These are phyloP conservation scores for Phytophthora tentaculata DNA, from an alignment of 352 stramenopile genomes.

Conservation along the genomic window DNA sequence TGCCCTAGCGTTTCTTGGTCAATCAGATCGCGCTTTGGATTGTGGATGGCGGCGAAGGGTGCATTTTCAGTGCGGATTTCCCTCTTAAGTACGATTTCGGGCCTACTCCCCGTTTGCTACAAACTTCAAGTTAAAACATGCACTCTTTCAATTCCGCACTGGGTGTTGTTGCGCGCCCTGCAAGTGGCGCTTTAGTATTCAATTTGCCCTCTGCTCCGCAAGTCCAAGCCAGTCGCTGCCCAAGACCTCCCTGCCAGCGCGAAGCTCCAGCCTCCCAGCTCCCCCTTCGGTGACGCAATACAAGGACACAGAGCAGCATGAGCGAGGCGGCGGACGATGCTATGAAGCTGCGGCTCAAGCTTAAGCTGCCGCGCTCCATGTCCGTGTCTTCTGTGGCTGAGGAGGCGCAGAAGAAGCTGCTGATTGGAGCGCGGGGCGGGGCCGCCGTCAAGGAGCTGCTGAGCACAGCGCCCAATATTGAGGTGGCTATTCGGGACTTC, in stretches of 20 bases:
- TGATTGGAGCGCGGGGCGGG: slow-evolving; percentile 76
- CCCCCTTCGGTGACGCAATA: slow-evolving; percentile 8
- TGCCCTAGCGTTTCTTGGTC: slow-evolving; percentile 10
- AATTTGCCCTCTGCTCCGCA: slow-evolving; percentile 37
- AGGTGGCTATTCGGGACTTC: slow-evolving; percentile 85
- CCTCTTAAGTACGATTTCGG: slow-evolving; percentile 28
- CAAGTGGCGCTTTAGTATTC: slow-evolving; percentile 29
- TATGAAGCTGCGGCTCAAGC: slow-evolving; percentile 55
- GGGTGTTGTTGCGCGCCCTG: slow-evolving; percentile 9
- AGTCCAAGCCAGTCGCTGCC: slow-evolving; percentile 27
- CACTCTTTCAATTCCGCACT: slow-evolving; percentile 38
- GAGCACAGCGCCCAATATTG: slow-evolving; percentile 83
- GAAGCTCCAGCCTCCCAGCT: slow-evolving; percentile 9
- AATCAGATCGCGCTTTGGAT: slow-evolving; percentile 28
- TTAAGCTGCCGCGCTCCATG: slow-evolving; percentile 59
- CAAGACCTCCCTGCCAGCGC: slow-evolving; percentile 4
- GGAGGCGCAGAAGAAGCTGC: slow-evolving; percentile 47
- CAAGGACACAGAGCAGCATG: slow-evolving; percentile 36
- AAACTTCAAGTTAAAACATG: slow-evolving; percentile 38
- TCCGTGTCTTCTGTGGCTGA: slow-evolving; percentile 30
- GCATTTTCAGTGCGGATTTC: slow-evolving; percentile 28
- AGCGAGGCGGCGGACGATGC: slow-evolving; percentile 42
- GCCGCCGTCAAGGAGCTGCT: slow-evolving; percentile 83
- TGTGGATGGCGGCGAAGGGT: slow-evolving; percentile 31
- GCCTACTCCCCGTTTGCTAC: neutral